Evolutionary conservation across 176 grass and related monocot species (phyloP), one percentile per base, ranked within the genome.

Genomic region (Panicum miliaceum): DNA sequence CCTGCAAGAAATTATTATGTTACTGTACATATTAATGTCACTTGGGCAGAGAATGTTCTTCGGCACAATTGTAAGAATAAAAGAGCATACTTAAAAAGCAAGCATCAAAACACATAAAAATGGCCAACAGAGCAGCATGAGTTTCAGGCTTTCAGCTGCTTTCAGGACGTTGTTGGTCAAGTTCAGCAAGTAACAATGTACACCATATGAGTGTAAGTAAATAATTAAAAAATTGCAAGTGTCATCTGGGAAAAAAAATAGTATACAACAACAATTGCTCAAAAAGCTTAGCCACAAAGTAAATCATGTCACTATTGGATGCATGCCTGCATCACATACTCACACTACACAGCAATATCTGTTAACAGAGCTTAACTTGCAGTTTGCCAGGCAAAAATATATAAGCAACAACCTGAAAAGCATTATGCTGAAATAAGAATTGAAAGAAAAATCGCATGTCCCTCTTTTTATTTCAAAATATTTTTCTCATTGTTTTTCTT

Each of bases 1-100:
- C 96, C 96, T 98, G 84, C 50, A 92, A 62, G 61, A 76, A 19
- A 91, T 72, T 63, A 73, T 64, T 23, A 69, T 38, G 45, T 56
- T 29, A 81, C 0, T 67, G 74, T 72, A 29, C 57, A 75, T 50
- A 74, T 63, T 18, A 68, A 68, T 74, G 15, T 76, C 10, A 70
- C 34, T 56, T 67, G 68, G 43, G 35, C 52, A 87, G n/a, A 82
- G 20, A 22, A 47, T 37, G 8, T 14, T 82, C 13, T 40, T 78
- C 61, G 59, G 38, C 3, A 32, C 10, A 29, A 72, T 63, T 14
- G 4, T 52, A 52, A 63, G n/a, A 40, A 79, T 32, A 63, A 48
- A 48, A 69, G 7, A 75, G 7, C 43, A 32, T 67, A 73, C 5
- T 64, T 8, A 59, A 61, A 42, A n/a, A n/a, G 3, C 5, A 69